phyloP scores from a whole-genome alignment of 106 monocot species.

The Acorus calamus region DNA sequence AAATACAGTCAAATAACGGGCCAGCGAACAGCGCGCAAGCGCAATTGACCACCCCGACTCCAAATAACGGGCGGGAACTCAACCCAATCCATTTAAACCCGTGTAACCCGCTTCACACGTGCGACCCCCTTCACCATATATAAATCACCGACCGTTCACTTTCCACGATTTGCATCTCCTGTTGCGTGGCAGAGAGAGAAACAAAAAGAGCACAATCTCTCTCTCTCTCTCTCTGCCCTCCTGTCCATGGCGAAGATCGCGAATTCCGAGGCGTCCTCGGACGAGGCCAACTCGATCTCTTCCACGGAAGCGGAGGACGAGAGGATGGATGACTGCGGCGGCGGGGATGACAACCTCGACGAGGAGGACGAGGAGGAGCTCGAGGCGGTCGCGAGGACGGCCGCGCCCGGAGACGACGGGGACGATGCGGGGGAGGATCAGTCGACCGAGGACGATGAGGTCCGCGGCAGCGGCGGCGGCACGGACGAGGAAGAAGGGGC shows the following conservation, averaged over 20 bases:
- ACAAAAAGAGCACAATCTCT: no score
- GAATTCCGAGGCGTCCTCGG: conserved; percentile 21
- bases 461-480: neutral
- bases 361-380: conserved; percentile 58
- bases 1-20: no score
- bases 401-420: conserved; percentile 15
- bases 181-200: no score
- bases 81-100: no score
- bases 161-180: no score
- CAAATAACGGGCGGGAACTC: no score
- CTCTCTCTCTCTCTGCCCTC: no score
- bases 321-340: neutral
- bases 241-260: conserved; percentile 30
- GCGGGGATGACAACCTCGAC: conserved; percentile 13
- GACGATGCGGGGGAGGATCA: conserved; percentile 27
- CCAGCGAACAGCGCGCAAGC: no score
- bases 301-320: conserved; percentile 14
- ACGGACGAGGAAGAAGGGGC: conserved; percentile 11
- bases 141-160: no score
- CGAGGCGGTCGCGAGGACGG: conserved; percentile 44
- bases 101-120: no score
- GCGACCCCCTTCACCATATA: no score
- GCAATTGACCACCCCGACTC: no score
- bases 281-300: conserved; percentile 12
- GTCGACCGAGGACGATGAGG: conserved; percentile 56